Evolutionary conservation across 495 filamentous ascomycete species (phyloP).

Genomic region (Aspergillus cavernicola): DNA sequence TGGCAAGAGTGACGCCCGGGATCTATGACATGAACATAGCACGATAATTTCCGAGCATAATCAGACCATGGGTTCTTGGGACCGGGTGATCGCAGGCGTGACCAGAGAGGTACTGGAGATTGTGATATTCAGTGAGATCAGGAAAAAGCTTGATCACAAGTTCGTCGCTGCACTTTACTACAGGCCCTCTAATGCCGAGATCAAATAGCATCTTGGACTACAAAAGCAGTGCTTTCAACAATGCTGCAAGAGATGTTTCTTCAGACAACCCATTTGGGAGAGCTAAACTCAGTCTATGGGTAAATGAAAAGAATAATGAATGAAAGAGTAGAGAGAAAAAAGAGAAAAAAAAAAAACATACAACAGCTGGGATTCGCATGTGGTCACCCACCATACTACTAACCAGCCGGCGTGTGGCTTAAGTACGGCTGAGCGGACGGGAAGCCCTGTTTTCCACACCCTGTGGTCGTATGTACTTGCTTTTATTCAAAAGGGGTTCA

Average conservation of each 20-base stretch:
- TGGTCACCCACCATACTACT: too few relatives aligned
- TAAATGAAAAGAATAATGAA: conserved; percentile 13
- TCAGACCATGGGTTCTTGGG: conserved; percentile 30
- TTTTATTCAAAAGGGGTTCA: too few relatives aligned
- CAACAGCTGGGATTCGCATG: too few relatives aligned
- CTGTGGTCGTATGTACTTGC: too few relatives aligned
- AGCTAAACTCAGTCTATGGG: background rate
- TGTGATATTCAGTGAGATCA: conserved; percentile 30
- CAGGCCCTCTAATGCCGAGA: conserved; percentile 10
- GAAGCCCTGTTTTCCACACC: too few relatives aligned
- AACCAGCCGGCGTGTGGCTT: too few relatives aligned
- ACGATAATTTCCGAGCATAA: conserved; percentile 20
- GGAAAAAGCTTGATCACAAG: conserved; percentile 29
- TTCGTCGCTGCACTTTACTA: conserved; percentile 25
- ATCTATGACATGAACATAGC: conserved; percentile 34
- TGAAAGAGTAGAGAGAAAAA: too few relatives aligned
- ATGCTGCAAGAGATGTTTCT: background rate
- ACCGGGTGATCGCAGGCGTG: conserved; percentile 27
- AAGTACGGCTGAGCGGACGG: too few relatives aligned
- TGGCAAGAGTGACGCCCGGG: conserved; percentile 23
- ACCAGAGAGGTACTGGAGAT: conserved; percentile 30
- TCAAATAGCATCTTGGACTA: conserved; percentile 14
- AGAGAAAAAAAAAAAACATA: too few relatives aligned
- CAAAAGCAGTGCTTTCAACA: conserved; percentile 15
- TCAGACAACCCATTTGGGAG: background rate